These are phyloP conservation scores for Macrolepiota albuminosa DNA, from an alignment of 768 basidiomycete species.

Conservation along the genomic window DNA sequence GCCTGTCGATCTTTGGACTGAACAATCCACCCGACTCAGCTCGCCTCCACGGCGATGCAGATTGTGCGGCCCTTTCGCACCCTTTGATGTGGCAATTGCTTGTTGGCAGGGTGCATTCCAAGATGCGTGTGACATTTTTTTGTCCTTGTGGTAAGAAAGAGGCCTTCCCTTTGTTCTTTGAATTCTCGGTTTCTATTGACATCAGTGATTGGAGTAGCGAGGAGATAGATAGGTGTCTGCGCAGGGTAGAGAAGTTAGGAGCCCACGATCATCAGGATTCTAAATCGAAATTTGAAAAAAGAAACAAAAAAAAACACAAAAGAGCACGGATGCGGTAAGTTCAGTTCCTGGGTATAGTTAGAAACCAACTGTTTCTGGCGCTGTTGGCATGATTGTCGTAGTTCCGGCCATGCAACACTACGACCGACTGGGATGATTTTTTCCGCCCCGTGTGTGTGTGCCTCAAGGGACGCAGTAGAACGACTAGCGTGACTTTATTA, in stretches of 20 bases:
- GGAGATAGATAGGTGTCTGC: neutral
- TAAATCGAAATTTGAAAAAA: neutral
- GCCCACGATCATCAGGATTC: neutral
- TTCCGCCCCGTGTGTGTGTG: neutral
- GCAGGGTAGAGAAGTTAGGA: neutral
- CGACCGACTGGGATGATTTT: neutral
- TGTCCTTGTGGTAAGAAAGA: neutral
- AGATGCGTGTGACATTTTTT: neutral
- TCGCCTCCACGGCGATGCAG: neutral
- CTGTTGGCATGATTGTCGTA: neutral
- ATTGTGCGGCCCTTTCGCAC: neutral
- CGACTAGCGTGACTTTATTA: neutral
- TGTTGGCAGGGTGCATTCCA: neutral
- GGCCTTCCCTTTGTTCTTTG: neutral
- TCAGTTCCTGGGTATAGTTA: neutral
- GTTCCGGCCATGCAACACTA: too few relatives aligned
- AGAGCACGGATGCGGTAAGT: neutral
- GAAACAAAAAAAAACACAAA: neutral
- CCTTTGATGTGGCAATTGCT: neutral
- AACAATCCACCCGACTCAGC: neutral
- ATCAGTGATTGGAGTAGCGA: neutral
- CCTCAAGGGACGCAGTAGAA: constrained; percentile 3
- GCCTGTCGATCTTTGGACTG: neutral
- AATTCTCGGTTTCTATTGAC: neutral
- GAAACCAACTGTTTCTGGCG: neutral